Percentiles rank a stretch among this genome's conserved stretches.
phyloP scores from a whole-genome alignment of 768 basidiomycete species.

The Boletus vermiculosoides region DNA sequence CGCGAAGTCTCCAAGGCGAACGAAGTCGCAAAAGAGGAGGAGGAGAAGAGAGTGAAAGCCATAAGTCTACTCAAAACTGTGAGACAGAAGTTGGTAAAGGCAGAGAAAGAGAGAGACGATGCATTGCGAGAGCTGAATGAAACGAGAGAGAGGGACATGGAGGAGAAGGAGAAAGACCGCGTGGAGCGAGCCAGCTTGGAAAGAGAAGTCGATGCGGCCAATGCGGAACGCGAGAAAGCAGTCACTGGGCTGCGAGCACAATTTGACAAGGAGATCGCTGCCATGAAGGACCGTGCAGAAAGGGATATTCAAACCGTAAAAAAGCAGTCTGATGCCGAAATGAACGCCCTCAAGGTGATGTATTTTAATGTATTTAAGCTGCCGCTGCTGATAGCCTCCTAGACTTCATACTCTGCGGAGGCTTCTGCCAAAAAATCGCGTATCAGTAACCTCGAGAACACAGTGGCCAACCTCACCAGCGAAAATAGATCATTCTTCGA shows the following conservation, averaged over 20 bases:
- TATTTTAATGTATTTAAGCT: slow-evolving; percentile 5
- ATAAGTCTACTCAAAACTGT: slow-evolving; percentile 92
- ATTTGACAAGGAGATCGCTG: slow-evolving; percentile 69
- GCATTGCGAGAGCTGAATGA: slow-evolving; percentile 53
- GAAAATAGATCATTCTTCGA: slow-evolving; percentile 86
- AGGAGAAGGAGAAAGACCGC: slow-evolving; percentile 44
- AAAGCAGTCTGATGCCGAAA: slow-evolving; percentile 77
- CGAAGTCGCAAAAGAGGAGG: slow-evolving; percentile 80
- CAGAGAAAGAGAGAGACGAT: slow-evolving; percentile 92
- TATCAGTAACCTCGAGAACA: slow-evolving; percentile 67
- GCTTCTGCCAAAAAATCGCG: slow-evolving; percentile 55
- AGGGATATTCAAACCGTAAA: slow-evolving; percentile 64
- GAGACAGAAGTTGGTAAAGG: slow-evolving; percentile 94
- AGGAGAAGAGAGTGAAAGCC: slow-evolving; percentile 95
- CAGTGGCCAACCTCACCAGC: slow-evolving; percentile 61
- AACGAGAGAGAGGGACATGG: slow-evolving; percentile 52
- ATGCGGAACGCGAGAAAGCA: slow-evolving; percentile 62
- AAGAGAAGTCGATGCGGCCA: slow-evolving; percentile 61
- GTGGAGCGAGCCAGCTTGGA: slow-evolving; percentile 53
- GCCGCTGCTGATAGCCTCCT: slow-evolving; percentile 8
- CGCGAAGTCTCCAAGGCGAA: slow-evolving; percentile 63
- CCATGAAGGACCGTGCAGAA: slow-evolving; percentile 65
- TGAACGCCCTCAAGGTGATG: slow-evolving; percentile 67
- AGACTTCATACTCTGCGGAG: slow-evolving; percentile 74
- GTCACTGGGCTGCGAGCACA: slow-evolving; percentile 58